Conservation (phyloP, 768 basidiomycete genomes). For the Atractiella rhizophila region DNA sequence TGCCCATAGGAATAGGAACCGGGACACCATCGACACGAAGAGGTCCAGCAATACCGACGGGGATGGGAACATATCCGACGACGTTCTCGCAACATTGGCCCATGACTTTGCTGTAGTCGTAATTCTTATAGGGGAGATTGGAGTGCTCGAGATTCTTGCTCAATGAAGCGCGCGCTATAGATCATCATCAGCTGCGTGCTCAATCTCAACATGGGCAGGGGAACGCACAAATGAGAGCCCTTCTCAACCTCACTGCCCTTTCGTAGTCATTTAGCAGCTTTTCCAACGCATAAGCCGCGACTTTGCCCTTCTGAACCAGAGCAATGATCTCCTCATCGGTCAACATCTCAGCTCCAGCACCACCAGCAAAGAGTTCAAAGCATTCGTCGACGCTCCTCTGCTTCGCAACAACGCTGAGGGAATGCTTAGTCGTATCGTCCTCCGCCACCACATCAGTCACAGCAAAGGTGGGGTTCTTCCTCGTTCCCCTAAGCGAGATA, state of each 20-base stretch:
- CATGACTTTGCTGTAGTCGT: slow-evolving; percentile 79
- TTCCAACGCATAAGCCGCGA: slow-evolving; percentile 81
- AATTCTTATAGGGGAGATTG: slow-evolving; percentile 53
- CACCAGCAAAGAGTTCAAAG: slow-evolving; percentile 40
- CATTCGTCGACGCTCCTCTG: slow-evolving; percentile 55
- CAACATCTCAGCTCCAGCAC: slow-evolving; percentile 27
- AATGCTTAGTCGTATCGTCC: too few species aligned
- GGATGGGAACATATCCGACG: slow-evolving; percentile 83
- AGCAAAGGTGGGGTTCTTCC: too few species aligned
- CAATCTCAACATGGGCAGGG: neutral
- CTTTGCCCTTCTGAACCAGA: slow-evolving; percentile 69
- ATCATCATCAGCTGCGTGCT: slow-evolving; percentile 3
- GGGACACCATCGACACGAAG: slow-evolving; percentile 63
- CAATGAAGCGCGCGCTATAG: slow-evolving; percentile 48
- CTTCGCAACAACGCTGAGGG: slow-evolving; percentile 6
- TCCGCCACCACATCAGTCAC: slow-evolving; percentile 4
- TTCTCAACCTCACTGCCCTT: slow-evolving; percentile 58
- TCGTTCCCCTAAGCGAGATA: too few species aligned
- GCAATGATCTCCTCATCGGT: slow-evolving; percentile 80
- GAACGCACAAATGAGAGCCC: slow-evolving; percentile 67
- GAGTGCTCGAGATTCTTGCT: slow-evolving; percentile 66
- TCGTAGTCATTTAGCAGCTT: slow-evolving; percentile 74
- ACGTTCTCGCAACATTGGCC: slow-evolving; percentile 99
- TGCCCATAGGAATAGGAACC: slow-evolving; percentile 92
- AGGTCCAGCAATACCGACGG: slow-evolving; percentile 87